These are phyloP conservation scores for Curvularia eragrostidis DNA, from an alignment of 2,329 filamentous ascomycete genomes.

Conservation along the genomic window DNA sequence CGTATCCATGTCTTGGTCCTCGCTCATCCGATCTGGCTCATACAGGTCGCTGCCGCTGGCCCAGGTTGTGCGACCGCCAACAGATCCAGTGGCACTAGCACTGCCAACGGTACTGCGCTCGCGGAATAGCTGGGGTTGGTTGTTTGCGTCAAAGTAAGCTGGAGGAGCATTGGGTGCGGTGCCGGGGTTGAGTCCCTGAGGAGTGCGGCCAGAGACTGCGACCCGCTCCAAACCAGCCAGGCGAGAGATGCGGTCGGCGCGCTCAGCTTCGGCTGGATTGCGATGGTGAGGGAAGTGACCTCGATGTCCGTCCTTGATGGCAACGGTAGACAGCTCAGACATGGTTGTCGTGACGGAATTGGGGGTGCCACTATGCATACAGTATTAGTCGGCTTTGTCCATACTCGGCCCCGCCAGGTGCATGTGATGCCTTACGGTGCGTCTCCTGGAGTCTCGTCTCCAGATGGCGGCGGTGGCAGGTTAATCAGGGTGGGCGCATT, in stretches of 20 bases:
- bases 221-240: constrained; percentile 90
- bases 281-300: constrained; percentile 73
- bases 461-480: constrained; percentile 80
- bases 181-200: constrained; percentile 57
- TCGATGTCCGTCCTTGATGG: constrained; percentile 94
- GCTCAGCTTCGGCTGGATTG: constrained; percentile 83
- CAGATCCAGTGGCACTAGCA: constrained; percentile 83
- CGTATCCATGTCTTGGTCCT: constrained; percentile 64
- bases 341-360: constrained; percentile 92
- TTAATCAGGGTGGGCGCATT: constrained; percentile 76
- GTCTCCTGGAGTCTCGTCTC: constrained; percentile 85
- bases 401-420: constrained; percentile 14
- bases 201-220: constrained; percentile 70
- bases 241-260: constrained; percentile 92
- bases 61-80: constrained; percentile 72
- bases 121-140: constrained; percentile 68
- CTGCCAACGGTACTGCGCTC: constrained; percentile 89
- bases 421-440: constrained; percentile 71
- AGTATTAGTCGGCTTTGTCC: constrained; percentile 24
- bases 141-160: constrained; percentile 81
- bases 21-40: constrained; percentile 74
- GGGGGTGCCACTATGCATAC: constrained; percentile 75
- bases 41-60: constrained; percentile 67
- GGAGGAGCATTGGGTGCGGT: constrained; percentile 47
- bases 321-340: constrained; percentile 88